Evolutionary conservation across 345 rosid genomes (phyloP), one percentile per base, ranked within the genome.

Genomic region (Salix udensis): DNA sequence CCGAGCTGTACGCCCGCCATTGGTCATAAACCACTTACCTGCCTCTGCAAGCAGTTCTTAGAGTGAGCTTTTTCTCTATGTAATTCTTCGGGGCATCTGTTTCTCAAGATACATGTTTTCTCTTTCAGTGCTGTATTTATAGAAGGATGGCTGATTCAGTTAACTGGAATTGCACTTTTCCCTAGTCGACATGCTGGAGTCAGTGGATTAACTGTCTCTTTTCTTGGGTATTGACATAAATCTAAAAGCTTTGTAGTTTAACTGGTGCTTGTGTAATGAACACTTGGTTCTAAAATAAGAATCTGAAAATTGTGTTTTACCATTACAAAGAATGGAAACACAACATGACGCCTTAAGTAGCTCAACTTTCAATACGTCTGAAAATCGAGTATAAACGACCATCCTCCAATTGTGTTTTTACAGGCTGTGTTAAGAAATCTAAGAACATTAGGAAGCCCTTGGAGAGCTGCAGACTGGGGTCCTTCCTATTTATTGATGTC

Each of bases 11-110:
- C 88, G 91, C 5, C 89, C 90, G 3, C 89, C 94, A 3, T 71
- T 91, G 79, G 87, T 91, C 73, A 55, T 89, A 62, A 88, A 73
- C 83, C 95, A 90, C 76, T 82, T 61, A 61, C 85, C 87, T 55
- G 36, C 58, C 53, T 60, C 89, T 76, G 80, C 80, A 30, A 72
- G 85, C 50, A 74, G 67, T 30, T 67, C 90, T n/a, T 82, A 67
- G 84, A 52, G 10, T 16, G 3, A 24, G 48, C 44, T n/a, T 46
- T 21, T 68, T 64, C 65, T 36, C 53, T 4, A 39, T 69, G 40
- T 70, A 81, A 13, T 53, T 28, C 39, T 70, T 58, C 58, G 48
- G 67, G 13, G 18, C 9, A 10, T 26, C 36, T 55, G 23, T 13
- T 72, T 39, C 67, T 23, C 65, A 36, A 28, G 24, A 23, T 23